Conservation (phyloP, 164 flowering plant species). For the Echeveria elegans region DNA sequence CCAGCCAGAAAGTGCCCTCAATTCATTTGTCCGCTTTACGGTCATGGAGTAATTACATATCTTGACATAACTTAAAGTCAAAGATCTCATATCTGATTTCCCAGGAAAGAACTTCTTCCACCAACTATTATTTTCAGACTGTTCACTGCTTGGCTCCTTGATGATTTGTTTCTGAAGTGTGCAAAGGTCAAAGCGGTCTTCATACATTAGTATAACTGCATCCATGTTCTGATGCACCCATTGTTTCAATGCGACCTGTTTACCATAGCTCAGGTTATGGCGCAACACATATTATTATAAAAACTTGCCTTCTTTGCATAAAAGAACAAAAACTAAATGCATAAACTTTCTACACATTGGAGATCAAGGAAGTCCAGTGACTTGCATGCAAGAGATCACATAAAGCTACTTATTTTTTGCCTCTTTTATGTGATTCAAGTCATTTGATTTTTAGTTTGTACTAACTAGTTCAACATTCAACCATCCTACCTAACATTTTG, state of each 20-base stretch:
- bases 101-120: constrained; percentile 44
- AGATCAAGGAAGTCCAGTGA: background rate
- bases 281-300: background rate
- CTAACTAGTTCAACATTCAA: background rate
- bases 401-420: background rate
- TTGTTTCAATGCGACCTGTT: constrained; percentile 62
- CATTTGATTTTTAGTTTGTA: background rate
- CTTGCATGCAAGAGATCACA: background rate
- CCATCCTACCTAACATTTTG: background rate
- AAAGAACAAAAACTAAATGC: too few species aligned
- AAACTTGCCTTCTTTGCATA: background rate
- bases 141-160: constrained; percentile 22
- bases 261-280: background rate
- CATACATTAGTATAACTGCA: constrained; percentile 76
- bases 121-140: constrained; percentile 35
- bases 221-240: constrained; percentile 88
- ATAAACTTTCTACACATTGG: background rate
- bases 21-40: constrained; percentile 76
- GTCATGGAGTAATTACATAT: constrained; percentile 49
- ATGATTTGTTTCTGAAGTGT: constrained; percentile 33
- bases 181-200: constrained; percentile 78
- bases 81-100: constrained; percentile 20
- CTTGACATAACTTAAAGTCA: constrained; percentile 26
- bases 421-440: background rate
- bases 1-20: constrained; percentile 84